phyloP scores from a whole-genome alignment of 148 eudicot species.

The Tetragonia tetragonoides region DNA sequence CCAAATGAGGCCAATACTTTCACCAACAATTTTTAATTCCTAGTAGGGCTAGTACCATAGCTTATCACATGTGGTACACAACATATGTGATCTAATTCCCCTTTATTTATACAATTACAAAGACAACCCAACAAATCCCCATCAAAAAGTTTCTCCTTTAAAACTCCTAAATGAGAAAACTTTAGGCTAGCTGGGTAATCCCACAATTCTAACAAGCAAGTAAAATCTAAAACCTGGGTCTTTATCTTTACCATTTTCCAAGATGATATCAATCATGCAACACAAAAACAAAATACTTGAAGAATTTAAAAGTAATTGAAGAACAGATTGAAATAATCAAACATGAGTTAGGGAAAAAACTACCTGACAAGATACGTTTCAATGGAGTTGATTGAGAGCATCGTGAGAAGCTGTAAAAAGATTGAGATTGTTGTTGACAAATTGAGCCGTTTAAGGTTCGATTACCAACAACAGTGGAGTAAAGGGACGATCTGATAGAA shows the following conservation, averaged over 20 bases:
- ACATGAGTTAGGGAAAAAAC: neutral
- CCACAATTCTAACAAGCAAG: neutral
- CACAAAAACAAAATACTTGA: neutral
- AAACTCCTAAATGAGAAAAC: neutral
- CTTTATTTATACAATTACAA: neutral
- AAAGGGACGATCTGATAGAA: slow-evolving; percentile 44
- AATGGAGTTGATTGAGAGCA: slow-evolving; percentile 28
- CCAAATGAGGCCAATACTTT: neutral
- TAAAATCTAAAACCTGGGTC: neutral
- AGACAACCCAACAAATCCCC: neutral
- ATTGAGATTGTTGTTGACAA: slow-evolving; percentile 14
- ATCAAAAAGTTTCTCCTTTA: neutral
- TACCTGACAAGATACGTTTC: slow-evolving; percentile 36
- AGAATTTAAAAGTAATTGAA: neutral
- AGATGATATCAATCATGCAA: neutral
- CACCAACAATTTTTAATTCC: neutral
- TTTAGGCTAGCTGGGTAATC: neutral
- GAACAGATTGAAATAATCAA: neutral
- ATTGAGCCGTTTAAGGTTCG: slow-evolving; percentile 20
- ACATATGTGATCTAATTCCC: neutral
- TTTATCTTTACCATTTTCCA: neutral
- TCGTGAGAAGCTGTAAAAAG: slow-evolving; percentile 31
- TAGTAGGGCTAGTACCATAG: neutral
- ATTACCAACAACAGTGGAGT: slow-evolving; percentile 31
- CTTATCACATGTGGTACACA: neutral